phyloP scores from a whole-genome alignment of 75 land plant species.

The Chamaecyparis obtusa region DNA sequence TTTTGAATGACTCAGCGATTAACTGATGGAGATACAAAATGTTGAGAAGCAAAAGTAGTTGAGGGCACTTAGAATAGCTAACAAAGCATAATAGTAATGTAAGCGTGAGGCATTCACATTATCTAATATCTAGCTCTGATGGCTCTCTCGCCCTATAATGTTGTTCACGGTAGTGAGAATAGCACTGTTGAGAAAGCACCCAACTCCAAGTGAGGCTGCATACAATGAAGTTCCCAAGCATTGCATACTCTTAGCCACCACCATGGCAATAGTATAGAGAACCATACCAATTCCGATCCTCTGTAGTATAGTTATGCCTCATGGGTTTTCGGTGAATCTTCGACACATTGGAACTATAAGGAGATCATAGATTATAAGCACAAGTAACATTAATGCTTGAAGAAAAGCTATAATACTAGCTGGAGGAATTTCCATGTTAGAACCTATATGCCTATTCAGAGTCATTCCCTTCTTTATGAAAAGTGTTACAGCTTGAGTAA shows the following conservation, averaged over 20 bases:
- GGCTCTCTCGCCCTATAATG: too few relatives aligned
- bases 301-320: background rate
- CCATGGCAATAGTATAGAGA: slow-evolving; percentile 33
- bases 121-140: too few relatives aligned
- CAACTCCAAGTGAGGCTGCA: too few relatives aligned
- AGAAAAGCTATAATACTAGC: background rate
- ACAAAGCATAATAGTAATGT: slow-evolving; percentile 70
- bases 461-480: background rate
- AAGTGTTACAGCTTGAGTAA: background rate
- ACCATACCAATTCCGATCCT: slow-evolving; percentile 15
- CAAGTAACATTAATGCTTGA: background rate
- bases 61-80: slow-evolving; percentile 33
- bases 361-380: background rate
- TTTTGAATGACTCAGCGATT: too few relatives aligned
- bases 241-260: slow-evolving; percentile 41
- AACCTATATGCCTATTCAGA: too few relatives aligned
- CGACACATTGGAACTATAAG: slow-evolving; percentile 11
- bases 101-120: slow-evolving; percentile 29
- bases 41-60: slow-evolving; percentile 44
- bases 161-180: too few relatives aligned
- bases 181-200: too few relatives aligned
- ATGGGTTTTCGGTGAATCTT: slow-evolving; percentile 37
- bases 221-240: background rate
- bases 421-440: background rate
- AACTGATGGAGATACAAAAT: too few relatives aligned